Evolutionary conservation across 2,329 filamentous ascomycete genomes (phyloP), one percentile per base, ranked within the genome.

Genomic region (Microdochium paspali): DNA sequence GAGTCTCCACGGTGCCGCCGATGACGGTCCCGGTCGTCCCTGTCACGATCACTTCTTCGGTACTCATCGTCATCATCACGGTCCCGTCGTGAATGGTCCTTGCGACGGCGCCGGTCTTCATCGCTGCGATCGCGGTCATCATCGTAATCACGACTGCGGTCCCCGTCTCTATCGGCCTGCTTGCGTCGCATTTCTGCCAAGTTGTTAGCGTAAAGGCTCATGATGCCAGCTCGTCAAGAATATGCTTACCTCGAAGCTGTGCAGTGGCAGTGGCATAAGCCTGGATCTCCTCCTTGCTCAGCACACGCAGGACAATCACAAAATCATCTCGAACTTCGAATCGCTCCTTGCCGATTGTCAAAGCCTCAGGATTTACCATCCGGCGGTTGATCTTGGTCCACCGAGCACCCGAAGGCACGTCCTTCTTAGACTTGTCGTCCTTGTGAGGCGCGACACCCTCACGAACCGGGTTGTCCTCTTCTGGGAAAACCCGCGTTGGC

Each of bases 361-460:
- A 69, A 1, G 90, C 90, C 56, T 91, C 86, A 0, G 90, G 90
- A 56, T 94, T 96, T 57, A 97, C 90, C 47, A 95, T 77, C 54
- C 85, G 82, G 48, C 90, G 82, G 61, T 85, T 87, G 60, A 97
- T 90, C 69, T 93, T 95, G 44, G 90, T 96, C 90, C 90, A 96
- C 47, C 89, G 80, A 28, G 90, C 90, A 49, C 85, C 87, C 0
- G 82, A 68, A 0, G 86, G 86, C 26, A 89, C 87, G 32, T 87
- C 84, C 51, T 84, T 81, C 58, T 78, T 80, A 43, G 73, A 82
- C 64, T 85, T 82, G 44, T 87, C 83, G 61, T 95, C 89, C 67
- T 95, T 95, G 60, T 95, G 79, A n/a, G 90, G 90, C 2, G 90
- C 90, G 6, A 95, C 91, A 15, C 90, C 91, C 63, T 96, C 91